Evolutionary conservation across 768 basidiomycete species (phyloP), one percentile per base, ranked within the genome.

Genomic region (Boletus pseudopeckii): DNA sequence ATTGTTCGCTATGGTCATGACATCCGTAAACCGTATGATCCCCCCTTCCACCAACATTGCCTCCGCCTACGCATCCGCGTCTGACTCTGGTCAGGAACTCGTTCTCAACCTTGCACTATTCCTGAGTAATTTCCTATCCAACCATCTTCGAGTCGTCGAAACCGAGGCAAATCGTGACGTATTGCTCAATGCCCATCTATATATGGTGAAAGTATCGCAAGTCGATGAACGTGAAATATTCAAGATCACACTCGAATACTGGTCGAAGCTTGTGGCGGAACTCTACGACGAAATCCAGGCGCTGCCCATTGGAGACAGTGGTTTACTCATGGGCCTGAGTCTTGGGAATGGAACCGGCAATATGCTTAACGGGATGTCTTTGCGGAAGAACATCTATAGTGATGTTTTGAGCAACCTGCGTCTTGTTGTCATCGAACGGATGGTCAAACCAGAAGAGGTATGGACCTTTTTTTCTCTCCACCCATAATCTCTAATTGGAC

Each of bases 391-490:
- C 68, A 90, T 97, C 55, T 99, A 98, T 68, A 86, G 86, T 56
- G 95, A 98, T 60, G 93, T 99, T 11, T 76, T 99, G 49, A 93
- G 90, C 30, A 97, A 99, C 69, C 70, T 99, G 62, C 82, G 97
- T 41, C 72, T 98, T 55, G 96, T 98, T 42, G 93, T 99, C 65
- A 96, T 98, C 62, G 96, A 98, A 74, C 83, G 92, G 64, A 99
- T 99, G 97, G 97, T 98, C 59, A 99, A 98, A 70, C 97, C 97
- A 5, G 97, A 99, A 71, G 97, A 99, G 82, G 96, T 93, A 55
- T 38, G 80, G 49, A 59, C 41, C 14, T 37, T 28, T 14, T 40
- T 55, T 38, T 37, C 10, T 22, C 10, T 8, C 14, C 38, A 39
- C 37, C 33, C 34, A 38, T 55, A 42, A 37, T 28, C 37, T 26